Conservation (phyloP, 2,329 filamentous ascomycete genomes). For the Epichloe sibirici region DNA sequence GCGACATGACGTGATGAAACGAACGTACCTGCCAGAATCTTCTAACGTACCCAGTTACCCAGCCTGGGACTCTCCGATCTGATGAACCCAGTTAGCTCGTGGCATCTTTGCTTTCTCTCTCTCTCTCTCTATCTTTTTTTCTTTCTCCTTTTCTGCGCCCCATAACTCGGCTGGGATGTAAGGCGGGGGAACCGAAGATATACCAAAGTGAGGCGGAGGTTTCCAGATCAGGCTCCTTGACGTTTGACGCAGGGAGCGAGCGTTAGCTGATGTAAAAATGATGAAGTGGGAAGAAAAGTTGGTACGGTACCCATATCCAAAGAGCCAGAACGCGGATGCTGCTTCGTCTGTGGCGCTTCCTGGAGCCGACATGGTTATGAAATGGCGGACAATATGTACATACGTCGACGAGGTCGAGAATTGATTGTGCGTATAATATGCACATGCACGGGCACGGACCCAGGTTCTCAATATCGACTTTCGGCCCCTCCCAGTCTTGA, state of each 20-base stretch:
- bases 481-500: no score
- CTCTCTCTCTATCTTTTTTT: not conserved
- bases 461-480: no score
- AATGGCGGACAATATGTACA: not conserved
- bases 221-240: constrained; percentile 88
- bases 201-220: constrained; percentile 91
- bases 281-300: not conserved
- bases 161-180: not conserved
- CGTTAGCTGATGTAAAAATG: not conserved
- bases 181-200: not conserved
- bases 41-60: constrained; percentile 85
- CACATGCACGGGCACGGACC: no score
- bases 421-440: no score
- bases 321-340: constrained; percentile 75
- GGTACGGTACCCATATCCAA: constrained; percentile 88
- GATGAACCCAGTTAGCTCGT: not conserved
- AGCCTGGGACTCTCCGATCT: constrained; percentile 81
- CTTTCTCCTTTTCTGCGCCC: not conserved
- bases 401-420: no score
- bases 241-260: not conserved
- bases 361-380: not conserved
- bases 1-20: not conserved
- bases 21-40: constrained; percentile 89
- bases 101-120: not conserved
- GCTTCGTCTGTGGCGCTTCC: constrained; percentile 9